Evolutionary conservation across 257 asterid genomes (phyloP).

Genomic region (Plantago major): DNA sequence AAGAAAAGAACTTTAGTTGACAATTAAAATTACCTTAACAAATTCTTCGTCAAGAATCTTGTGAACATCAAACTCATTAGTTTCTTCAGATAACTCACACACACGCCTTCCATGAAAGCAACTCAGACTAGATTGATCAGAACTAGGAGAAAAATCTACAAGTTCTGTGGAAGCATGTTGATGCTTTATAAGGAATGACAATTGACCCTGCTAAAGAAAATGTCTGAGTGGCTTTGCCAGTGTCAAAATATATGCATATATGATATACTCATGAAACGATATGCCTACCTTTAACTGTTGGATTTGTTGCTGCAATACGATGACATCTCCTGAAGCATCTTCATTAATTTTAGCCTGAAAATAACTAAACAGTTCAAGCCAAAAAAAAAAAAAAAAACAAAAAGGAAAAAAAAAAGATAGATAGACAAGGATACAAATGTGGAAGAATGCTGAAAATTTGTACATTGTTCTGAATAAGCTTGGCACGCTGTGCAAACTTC

Average conservation of each 20-base stretch:
- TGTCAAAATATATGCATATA: slow-evolving; percentile 17
- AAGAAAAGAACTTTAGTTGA: slow-evolving; percentile 14
- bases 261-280: background rate
- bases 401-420: slow-evolving; percentile 17
- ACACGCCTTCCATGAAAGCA: slow-evolving; percentile 26
- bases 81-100: slow-evolving; percentile 28
- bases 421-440: slow-evolving; percentile 6
- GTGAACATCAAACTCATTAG: slow-evolving; percentile 25
- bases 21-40: slow-evolving; percentile 32
- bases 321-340: slow-evolving; percentile 1
- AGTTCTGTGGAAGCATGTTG: slow-evolving; percentile 33
- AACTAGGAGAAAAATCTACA: slow-evolving; percentile 26
- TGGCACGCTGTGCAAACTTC: slow-evolving; percentile 88
- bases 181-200: slow-evolving; percentile 63
- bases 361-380: background rate
- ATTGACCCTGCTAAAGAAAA: slow-evolving; percentile 57
- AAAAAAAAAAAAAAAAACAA: background rate
- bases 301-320: slow-evolving; percentile 65
- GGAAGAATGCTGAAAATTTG: slow-evolving; percentile 14
- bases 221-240: slow-evolving; percentile 17
- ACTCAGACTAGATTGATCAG: slow-evolving; percentile 30
- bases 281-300: slow-evolving; percentile 72
- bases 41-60: slow-evolving; percentile 21
- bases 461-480: slow-evolving; percentile 89
- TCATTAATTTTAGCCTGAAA: slow-evolving; percentile 66